phyloP scores from a whole-genome alignment of 768 basidiomycete species.

The Podaxis sp. region DNA sequence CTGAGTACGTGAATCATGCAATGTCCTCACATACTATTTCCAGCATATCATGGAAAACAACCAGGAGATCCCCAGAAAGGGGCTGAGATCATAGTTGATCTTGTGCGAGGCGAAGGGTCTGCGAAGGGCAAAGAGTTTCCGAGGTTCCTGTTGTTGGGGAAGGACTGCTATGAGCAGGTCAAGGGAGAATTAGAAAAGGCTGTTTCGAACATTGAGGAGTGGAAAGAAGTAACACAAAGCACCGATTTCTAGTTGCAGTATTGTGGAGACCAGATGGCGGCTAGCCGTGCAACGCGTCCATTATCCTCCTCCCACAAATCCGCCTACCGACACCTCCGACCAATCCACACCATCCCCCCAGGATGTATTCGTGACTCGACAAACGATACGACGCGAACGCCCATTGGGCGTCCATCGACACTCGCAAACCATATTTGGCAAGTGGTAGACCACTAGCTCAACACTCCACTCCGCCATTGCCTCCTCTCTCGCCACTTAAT shows the following conservation, averaged over 20 bases:
- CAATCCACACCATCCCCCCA: no score
- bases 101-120: slow-evolving; percentile 28
- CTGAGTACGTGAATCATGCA: not conserved
- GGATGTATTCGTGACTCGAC: no score
- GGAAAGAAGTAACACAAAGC: slow-evolving; percentile 28
- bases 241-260: slow-evolving; percentile 19
- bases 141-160: slow-evolving; percentile 24
- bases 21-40: not conserved
- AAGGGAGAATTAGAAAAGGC: slow-evolving; percentile 19
- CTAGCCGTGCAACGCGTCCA: no score
- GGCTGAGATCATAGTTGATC: slow-evolving; percentile 31
- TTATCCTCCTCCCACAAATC: no score
- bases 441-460: no score
- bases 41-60: slow-evolving; percentile 33
- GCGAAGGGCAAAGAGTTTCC: slow-evolving; percentile 33
- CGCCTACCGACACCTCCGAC: no score
- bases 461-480: no score
- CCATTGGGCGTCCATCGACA: no score
- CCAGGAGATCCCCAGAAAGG: slow-evolving; percentile 36
- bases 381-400: no score
- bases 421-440: no score
- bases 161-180: slow-evolving; percentile 26
- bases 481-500: no score
- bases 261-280: no score
- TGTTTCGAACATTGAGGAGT: slow-evolving; percentile 25